These are phyloP conservation scores for Singerocomus rubriflavus DNA, from an alignment of 1,284 basidiomycete species.

Conservation along the genomic window DNA sequence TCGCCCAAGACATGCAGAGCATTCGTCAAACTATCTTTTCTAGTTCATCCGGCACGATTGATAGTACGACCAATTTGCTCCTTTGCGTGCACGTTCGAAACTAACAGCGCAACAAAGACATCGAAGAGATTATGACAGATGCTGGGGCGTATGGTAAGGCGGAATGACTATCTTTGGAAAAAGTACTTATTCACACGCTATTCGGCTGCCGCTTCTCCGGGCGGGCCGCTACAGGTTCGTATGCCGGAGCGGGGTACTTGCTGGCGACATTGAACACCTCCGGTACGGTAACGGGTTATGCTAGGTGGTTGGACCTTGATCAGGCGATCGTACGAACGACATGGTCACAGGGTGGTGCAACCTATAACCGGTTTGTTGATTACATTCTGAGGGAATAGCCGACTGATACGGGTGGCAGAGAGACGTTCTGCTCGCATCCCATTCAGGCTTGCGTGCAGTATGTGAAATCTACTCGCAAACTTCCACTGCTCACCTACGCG, in stretches of 20 bases:
- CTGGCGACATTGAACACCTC: conserved; percentile 47
- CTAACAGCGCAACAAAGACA: conserved; percentile 39
- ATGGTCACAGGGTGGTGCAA: conserved; percentile 52
- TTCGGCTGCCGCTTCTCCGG: not conserved
- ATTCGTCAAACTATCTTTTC: conserved; percentile 58
- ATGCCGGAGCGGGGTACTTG: conserved; percentile 62
- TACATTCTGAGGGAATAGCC: not conserved
- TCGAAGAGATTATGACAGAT: conserved; percentile 49
- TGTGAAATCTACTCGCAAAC: conserved; percentile 35
- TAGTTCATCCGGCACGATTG: conserved; percentile 56
- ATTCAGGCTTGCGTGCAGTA: conserved; percentile 58
- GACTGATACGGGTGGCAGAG: conserved; percentile 36
- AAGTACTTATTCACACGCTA: not conserved
- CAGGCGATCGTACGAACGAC: conserved; percentile 51
- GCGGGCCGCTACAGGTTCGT: conserved; percentile 50
- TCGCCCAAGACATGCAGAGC: conserved; percentile 48
- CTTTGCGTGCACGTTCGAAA: not conserved
- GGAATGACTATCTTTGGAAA: not conserved
- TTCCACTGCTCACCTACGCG: conserved; percentile 47
- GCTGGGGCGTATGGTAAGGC: conserved; percentile 61
- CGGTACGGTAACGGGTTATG: conserved; percentile 46
- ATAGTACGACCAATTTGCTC: conserved; percentile 39
- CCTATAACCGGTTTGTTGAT: conserved; percentile 45
- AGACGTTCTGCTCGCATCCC: conserved; percentile 69
- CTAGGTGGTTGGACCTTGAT: conserved; percentile 69